Base-by-base conservation (phyloP, 345 rosid genomes). In the Dovyalis caffra region DNA sequence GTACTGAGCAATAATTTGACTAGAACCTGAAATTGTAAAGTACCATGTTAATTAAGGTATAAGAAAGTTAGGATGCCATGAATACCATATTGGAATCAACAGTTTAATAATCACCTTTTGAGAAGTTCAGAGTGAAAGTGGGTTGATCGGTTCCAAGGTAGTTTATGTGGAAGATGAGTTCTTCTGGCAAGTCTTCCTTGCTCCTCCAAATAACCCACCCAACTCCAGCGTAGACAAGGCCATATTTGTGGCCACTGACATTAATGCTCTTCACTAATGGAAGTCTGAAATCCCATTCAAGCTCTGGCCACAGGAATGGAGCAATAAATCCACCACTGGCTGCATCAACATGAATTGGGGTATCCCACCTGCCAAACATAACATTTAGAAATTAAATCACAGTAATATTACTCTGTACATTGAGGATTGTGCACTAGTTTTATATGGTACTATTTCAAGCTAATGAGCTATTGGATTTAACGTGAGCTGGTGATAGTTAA, bases 301-400 rank as follows among this genome's bases (percentile, higher is more conserved):
- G 88, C 8, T 94, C 97, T 21, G 98, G 98, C 66, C 89, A 92
- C 35, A 94, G 71, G 68, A 94, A 94, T 1, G 98, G 98, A n/a
- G 97, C 98, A 40, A 92, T 92, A 45, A 94, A 92, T 2, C 98
- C 98, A 9, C 98, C 98, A 69, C 98, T 94, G 0, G 97, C 98
- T 0, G 98, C 98, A 9, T 94, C 98, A 6, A 94, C 97, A 65
- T 94, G 97, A 62, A 94, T 92, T 2, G 97, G 90, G n/a, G 97
- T 94, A 71, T 92, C 86, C 98, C 98, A 94, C 14, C 92, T 89
- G 82, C 73, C 67, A 53, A 76, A n/a, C 18, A 32, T 14, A 7
- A 37, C 9, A 34, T 57, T 70, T 2, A 35, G 10, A 56, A 56
- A 56, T 56, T 23, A 56, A 9, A 56, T 56, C n/a, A 7, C 11